These are phyloP conservation scores for Fusarium xylarioides DNA, from an alignment of 2,329 filamentous ascomycete genomes.

Conservation along the genomic window DNA sequence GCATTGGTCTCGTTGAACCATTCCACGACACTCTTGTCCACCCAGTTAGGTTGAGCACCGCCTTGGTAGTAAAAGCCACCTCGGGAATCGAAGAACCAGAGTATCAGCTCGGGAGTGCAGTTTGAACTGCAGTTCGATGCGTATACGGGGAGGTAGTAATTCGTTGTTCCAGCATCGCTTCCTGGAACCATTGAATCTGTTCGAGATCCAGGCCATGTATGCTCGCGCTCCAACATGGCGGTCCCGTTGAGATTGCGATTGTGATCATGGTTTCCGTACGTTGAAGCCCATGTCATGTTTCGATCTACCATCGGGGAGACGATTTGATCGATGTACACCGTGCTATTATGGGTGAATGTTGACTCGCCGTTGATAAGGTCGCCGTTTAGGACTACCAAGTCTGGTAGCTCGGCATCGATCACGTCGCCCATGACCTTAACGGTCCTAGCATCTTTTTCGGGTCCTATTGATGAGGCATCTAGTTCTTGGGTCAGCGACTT, in stretches of 20 bases:
- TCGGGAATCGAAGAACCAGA: slow-evolving; percentile 77
- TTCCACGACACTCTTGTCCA: slow-evolving; percentile 52
- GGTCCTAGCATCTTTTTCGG: slow-evolving; percentile 49
- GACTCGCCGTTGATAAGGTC: slow-evolving; percentile 75
- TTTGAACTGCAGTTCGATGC: slow-evolving; percentile 41
- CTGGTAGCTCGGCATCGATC: slow-evolving; percentile 50
- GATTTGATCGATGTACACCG: slow-evolving; percentile 64
- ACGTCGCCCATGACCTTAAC: slow-evolving; percentile 48
- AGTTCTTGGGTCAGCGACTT: not conserved
- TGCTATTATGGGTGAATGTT: slow-evolving; percentile 60
- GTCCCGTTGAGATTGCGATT: slow-evolving; percentile 55
- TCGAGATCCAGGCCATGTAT: slow-evolving; percentile 34
- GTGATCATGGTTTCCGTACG: slow-evolving; percentile 76
- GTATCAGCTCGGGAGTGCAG: slow-evolving; percentile 54
- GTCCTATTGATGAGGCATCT: slow-evolving; percentile 41
- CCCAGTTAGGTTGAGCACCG: slow-evolving; percentile 52
- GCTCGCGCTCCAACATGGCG: slow-evolving; percentile 37
- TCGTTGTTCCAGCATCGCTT: slow-evolving; percentile 48
- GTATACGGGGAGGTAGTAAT: slow-evolving; percentile 56
- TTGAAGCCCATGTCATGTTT: slow-evolving; percentile 68
- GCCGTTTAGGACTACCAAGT: slow-evolving; percentile 73
- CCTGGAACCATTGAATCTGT: slow-evolving; percentile 37
- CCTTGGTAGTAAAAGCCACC: slow-evolving; percentile 62
- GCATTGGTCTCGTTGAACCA: slow-evolving; percentile 55
- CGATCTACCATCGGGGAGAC: slow-evolving; percentile 64